Evolutionary conservation across 345 rosid species (phyloP).

Genomic region (Camelina laxa): DNA sequence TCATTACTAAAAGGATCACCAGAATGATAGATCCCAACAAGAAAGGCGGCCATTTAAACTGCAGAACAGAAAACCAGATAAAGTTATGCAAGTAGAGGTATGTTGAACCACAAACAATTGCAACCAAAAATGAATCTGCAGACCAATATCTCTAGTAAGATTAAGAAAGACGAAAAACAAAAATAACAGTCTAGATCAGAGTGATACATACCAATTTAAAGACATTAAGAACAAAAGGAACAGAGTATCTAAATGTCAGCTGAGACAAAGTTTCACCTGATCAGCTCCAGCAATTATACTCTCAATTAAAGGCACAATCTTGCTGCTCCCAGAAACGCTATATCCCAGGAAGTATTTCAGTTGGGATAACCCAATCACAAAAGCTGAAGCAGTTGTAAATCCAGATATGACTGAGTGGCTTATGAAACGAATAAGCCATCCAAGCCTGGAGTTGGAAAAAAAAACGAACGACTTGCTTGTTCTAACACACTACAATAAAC

Average conservation of each 20-base stretch:
- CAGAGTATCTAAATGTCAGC: not conserved
- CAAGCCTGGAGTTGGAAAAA: constrained; percentile 68
- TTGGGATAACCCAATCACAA: constrained; percentile 93
- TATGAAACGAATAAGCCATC: constrained; percentile 98
- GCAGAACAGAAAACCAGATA: constrained; percentile 53
- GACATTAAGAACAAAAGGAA: constrained; percentile 13
- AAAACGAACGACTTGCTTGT: constrained; percentile 1
- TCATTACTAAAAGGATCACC: constrained; percentile 74
- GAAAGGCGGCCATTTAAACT: constrained; percentile 99
- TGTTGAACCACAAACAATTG: not conserved
- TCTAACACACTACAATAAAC: constrained; percentile 7
- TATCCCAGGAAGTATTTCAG: constrained; percentile 93
- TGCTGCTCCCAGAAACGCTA: constrained; percentile 69
- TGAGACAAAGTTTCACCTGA: constrained; percentile 55
- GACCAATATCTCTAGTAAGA: not conserved
- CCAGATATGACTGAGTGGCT: constrained; percentile 99
- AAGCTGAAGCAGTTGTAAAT: constrained; percentile 90
- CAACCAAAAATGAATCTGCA: constrained; percentile 3
- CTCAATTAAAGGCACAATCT: constrained; percentile 81
- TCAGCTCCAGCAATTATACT: constrained; percentile 90
- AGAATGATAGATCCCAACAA: constrained; percentile 88
- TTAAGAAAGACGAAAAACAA: not conserved
- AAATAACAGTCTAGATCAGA: not conserved
- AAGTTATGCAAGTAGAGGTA: constrained; percentile 20
- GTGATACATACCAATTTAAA: not conserved